Conservation (phyloP, 306 rosid genomes). For the Comarum palustre region DNA sequence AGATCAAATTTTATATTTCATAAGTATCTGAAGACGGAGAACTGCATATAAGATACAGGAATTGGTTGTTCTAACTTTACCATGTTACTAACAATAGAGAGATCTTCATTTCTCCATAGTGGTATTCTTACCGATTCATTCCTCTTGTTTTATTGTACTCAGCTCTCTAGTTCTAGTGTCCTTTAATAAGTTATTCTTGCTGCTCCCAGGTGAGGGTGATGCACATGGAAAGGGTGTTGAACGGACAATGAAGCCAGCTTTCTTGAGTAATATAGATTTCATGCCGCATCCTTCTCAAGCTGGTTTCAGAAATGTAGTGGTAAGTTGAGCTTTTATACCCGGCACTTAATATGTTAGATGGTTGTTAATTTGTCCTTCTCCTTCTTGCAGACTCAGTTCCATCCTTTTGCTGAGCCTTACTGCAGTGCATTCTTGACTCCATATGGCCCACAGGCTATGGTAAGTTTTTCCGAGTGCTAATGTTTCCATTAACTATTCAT, state of each 20-base stretch:
- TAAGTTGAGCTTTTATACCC: slow-evolving; percentile 34
- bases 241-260: slow-evolving; percentile 43
- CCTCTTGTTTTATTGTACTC: slow-evolving; percentile 4
- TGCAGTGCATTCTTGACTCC: slow-evolving; percentile 42
- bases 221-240: slow-evolving; percentile 35
- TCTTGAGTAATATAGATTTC: slow-evolving; percentile 42
- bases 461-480: slow-evolving; percentile 37
- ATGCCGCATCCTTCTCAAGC: slow-evolving; percentile 39
- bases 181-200: slow-evolving; percentile 4
- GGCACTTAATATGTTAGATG: slow-evolving; percentile 11
- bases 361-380: slow-evolving; percentile 17
- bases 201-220: slow-evolving; percentile 41
- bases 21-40: background rate
- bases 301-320: slow-evolving; percentile 46
- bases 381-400: slow-evolving; percentile 45
- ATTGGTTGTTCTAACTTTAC: background rate
- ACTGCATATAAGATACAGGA: background rate
- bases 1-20: background rate
- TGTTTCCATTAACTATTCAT: slow-evolving; percentile 1
- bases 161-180: background rate
- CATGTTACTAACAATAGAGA: background rate
- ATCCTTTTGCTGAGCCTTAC: slow-evolving; percentile 57
- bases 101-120: background rate
- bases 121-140: background rate
- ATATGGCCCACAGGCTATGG: slow-evolving; percentile 56